Percentiles rank a stretch among this genome's conserved stretches.
These are phyloP conservation scores for Carallia brachiata DNA, from an alignment of 345 rosid genomes.

Conservation along the genomic window DNA sequence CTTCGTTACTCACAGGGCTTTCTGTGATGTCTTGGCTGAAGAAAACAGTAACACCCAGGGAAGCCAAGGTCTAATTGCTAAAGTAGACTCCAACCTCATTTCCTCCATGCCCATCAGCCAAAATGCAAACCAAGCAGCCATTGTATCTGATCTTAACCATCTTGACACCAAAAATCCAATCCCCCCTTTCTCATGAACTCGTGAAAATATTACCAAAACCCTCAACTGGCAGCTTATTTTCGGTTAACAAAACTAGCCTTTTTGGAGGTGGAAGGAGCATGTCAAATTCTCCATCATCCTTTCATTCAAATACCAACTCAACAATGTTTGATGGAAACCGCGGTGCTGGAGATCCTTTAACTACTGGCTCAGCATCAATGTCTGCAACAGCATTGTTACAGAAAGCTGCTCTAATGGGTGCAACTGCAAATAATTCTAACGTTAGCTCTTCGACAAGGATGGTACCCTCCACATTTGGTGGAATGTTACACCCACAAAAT, in stretches of 20 bases:
- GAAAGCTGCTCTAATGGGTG: constrained; percentile 61
- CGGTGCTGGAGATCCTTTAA: neutral
- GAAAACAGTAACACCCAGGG: constrained; percentile 28
- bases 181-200: constrained; percentile 18
- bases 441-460: constrained; percentile 28
- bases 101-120: constrained; percentile 19
- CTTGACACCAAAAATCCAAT: constrained; percentile 13
- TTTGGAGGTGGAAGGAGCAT: constrained; percentile 8
- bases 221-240: constrained; percentile 20
- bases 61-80: constrained; percentile 18
- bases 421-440: constrained; percentile 24
- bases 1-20: constrained; percentile 65
- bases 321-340: constrained; percentile 20
- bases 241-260: constrained; percentile 10
- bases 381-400: constrained; percentile 58
- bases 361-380: constrained; percentile 29
- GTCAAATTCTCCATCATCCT: constrained; percentile 19
- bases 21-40: constrained; percentile 62
- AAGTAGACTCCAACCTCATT: constrained; percentile 12
- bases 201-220: constrained; percentile 18
- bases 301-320: constrained; percentile 26
- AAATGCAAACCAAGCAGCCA: constrained; percentile 23
- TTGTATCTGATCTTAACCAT: constrained; percentile 20
- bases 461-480: constrained; percentile 29
- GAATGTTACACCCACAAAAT: constrained; percentile 1